Conservation (phyloP, 129 eudicot genomes). For the Cynara cardunculus region DNA sequence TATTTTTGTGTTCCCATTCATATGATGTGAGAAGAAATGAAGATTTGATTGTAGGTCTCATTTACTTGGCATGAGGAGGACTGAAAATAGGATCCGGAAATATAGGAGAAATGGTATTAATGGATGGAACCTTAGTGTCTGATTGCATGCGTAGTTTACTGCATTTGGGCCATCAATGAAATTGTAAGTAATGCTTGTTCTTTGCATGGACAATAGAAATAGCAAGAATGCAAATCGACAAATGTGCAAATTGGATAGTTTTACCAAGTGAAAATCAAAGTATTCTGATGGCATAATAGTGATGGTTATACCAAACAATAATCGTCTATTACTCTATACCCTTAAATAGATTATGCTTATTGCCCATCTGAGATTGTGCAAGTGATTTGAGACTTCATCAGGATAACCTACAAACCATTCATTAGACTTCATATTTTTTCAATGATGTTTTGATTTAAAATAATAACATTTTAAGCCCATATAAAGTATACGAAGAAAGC, state of each 20-base stretch:
- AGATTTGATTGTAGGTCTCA: background rate
- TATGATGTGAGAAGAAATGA: background rate
- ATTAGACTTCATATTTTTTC: background rate
- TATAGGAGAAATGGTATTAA: background rate
- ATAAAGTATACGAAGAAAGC: background rate
- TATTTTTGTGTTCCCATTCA: background rate
- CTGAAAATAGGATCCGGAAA: background rate
- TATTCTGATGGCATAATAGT: background rate
- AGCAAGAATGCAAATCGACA: background rate
- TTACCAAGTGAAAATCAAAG: background rate
- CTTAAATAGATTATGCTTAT: background rate
- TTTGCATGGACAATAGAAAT: background rate
- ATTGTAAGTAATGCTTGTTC: background rate
- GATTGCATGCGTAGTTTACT: background rate
- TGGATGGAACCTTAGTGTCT: background rate
- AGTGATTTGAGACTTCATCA: background rate
- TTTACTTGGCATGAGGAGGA: background rate
- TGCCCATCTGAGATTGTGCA: background rate
- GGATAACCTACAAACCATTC: background rate
- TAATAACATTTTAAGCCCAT: background rate
- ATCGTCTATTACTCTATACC: background rate
- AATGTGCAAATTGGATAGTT: background rate
- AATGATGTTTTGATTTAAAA: background rate
- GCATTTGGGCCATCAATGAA: background rate
- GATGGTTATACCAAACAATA: background rate